Percentiles rank a stretch among this genome's conserved stretches.
Conservation (phyloP, 495 filamentous ascomycete genomes). For the Hypoxylon fragiforme region DNA sequence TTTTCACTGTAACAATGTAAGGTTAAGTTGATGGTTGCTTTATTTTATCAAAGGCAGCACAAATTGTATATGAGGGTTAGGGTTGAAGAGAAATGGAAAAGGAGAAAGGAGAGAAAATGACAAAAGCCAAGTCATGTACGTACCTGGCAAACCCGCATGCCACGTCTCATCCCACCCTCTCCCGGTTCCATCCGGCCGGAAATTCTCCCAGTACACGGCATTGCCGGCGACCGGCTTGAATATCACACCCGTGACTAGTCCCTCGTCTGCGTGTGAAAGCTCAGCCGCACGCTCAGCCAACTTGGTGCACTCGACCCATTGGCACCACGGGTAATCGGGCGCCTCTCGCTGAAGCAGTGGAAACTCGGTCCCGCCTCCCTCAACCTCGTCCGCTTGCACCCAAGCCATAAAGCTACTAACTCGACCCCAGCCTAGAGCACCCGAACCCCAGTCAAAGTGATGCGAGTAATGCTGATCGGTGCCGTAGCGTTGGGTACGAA, state of each 20-base stretch:
- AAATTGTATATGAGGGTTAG: neutral
- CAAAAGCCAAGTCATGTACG: constrained; percentile 1
- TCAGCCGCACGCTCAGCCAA: neutral
- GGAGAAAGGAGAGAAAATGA: too few species aligned
- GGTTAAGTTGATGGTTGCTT: constrained; percentile 2
- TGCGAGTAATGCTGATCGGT: constrained; percentile 46
- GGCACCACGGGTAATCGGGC: constrained; percentile 45
- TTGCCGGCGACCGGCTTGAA: constrained; percentile 50
- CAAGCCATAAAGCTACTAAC: constrained; percentile 54
- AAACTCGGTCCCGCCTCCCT: constrained; percentile 52
- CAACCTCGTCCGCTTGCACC: constrained; percentile 41
- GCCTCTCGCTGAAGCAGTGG: constrained; percentile 36
- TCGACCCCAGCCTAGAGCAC: constrained; percentile 47
- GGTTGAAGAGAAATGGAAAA: neutral
- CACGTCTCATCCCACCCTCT: constrained; percentile 51
- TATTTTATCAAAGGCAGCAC: too few species aligned
- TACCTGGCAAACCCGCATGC: constrained; percentile 50
- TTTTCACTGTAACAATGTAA: constrained; percentile 32
- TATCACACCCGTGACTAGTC: constrained; percentile 32
- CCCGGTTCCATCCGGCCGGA: constrained; percentile 48
- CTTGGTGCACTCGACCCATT: constrained; percentile 46
- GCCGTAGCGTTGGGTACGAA: constrained; percentile 49
- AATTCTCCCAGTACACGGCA: constrained; percentile 56
- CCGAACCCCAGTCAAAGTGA: constrained; percentile 53
- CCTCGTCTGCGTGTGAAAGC: constrained; percentile 1